phyloP scores from a whole-genome alignment of 306 rosid genomes.

The Hippophae rhamnoides region DNA sequence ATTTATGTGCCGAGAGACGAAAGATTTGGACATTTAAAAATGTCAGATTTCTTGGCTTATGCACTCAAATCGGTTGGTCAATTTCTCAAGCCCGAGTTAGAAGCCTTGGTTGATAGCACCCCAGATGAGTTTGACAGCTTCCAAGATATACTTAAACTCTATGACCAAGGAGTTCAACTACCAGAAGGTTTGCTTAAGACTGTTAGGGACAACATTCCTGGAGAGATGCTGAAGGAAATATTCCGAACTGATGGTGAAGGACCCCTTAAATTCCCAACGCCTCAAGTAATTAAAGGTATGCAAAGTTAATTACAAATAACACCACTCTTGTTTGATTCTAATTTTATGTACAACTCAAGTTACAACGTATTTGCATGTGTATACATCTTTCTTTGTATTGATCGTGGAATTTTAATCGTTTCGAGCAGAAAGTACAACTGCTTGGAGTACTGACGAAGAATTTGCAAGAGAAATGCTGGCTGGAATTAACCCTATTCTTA shows the following conservation, averaged over 20 bases:
- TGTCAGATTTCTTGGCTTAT: conserved; percentile 65
- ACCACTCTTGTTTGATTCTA: background rate
- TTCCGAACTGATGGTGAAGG: conserved; percentile 55
- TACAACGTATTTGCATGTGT: no score
- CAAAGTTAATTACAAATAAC: background rate
- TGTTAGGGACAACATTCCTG: conserved; percentile 40
- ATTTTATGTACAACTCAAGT: no score
- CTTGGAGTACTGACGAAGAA: conserved; percentile 86
- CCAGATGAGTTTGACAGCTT: conserved; percentile 56
- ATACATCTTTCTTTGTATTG: background rate
- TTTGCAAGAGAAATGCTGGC: conserved; percentile 90
- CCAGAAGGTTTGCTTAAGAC: conserved; percentile 34
- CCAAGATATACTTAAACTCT: conserved; percentile 50
- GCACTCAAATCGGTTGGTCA: conserved; percentile 57
- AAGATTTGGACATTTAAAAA: conserved; percentile 65
- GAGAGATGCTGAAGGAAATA: conserved; percentile 58
- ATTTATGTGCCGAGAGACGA: conserved; percentile 87
- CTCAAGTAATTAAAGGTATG: conserved; percentile 77
- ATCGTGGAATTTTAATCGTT: conserved; percentile 17
- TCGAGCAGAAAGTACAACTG: conserved; percentile 52
- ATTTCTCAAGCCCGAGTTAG: conserved; percentile 53
- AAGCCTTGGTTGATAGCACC: conserved; percentile 35
- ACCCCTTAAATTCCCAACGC: conserved; percentile 48
- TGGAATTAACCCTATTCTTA: conserved; percentile 62
- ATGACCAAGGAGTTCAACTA: conserved; percentile 59